Conservation (phyloP, 495 filamentous ascomycete species). For the Penicillium maclennaniae region DNA sequence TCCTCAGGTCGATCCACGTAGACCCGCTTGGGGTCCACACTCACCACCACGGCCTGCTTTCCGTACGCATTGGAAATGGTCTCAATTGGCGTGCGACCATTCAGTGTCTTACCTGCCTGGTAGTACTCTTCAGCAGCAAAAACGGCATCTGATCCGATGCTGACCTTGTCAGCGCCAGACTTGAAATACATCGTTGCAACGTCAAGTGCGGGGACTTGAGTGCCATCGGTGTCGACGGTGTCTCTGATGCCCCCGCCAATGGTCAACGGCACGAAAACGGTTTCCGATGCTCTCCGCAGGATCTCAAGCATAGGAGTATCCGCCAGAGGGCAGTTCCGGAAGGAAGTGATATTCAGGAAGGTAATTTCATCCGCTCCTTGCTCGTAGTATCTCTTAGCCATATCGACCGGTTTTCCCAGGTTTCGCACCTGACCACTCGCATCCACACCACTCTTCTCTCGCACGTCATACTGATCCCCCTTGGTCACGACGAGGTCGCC, state of each 20-base stretch:
- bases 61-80: constrained; percentile 91
- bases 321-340: constrained; percentile 86
- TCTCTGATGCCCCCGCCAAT: constrained; percentile 94
- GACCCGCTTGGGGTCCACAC: constrained; percentile 86
- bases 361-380: constrained; percentile 96
- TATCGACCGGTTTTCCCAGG: constrained; percentile 91
- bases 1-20: constrained; percentile 70
- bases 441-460: constrained; percentile 66
- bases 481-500: constrained; percentile 97
- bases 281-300: constrained; percentile 76
- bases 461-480: constrained; percentile 98
- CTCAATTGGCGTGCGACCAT: constrained; percentile 86
- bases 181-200: constrained; percentile 98
- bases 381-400: constrained; percentile 91
- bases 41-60: constrained; percentile 94
- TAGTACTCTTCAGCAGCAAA: constrained; percentile 89
- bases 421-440: constrained; percentile 79
- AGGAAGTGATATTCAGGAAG: constrained; percentile 96
- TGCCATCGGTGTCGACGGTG: constrained; percentile 85
- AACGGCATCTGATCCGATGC: constrained; percentile 93
- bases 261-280: constrained; percentile 95
- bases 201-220: constrained; percentile 76
- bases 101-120: constrained; percentile 57
- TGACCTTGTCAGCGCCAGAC: constrained; percentile 97
- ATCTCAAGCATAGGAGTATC: constrained; percentile 97